Conservation (phyloP, 2,329 filamentous ascomycete species). For the Pestalotiopsis sp. region DNA sequence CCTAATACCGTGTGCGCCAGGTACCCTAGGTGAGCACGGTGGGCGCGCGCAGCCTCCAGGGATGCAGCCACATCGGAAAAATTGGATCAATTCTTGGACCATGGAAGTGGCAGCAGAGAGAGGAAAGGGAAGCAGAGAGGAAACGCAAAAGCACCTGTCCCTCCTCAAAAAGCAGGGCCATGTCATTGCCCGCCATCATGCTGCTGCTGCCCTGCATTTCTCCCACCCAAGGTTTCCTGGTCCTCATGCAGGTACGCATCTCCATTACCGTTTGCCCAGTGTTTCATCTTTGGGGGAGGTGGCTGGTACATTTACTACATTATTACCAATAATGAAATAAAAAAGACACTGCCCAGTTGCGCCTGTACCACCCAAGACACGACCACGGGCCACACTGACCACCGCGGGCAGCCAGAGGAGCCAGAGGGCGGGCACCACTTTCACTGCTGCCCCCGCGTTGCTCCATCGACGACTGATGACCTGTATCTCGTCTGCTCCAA, state of each 20-base stretch:
- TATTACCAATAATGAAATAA: neutral
- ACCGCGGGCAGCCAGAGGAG: neutral
- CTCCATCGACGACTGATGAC: neutral
- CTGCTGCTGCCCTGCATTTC: neutral
- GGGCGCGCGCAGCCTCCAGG: neutral
- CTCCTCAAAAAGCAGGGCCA: neutral
- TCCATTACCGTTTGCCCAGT: conserved; percentile 5
- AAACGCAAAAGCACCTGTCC: neutral
- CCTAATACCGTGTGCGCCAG: neutral
- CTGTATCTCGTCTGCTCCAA: neutral
- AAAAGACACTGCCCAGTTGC: neutral
- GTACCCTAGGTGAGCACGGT: neutral
- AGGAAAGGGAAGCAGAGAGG: neutral
- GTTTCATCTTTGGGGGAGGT: conserved; percentile 1
- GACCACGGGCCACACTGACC: neutral
- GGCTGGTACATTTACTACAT: neutral
- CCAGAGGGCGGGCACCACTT: neutral
- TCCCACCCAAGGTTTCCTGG: neutral
- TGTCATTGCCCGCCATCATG: neutral
- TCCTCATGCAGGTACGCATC: conserved; percentile 4
- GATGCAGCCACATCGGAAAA: conserved; percentile 3
- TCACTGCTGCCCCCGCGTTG: neutral
- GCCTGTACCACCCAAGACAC: neutral
- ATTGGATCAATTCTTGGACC: neutral
- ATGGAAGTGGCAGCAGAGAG: neutral